phyloP scores from a whole-genome alignment of 148 eudicot genomes.

The Rhododendron williamsianum region DNA sequence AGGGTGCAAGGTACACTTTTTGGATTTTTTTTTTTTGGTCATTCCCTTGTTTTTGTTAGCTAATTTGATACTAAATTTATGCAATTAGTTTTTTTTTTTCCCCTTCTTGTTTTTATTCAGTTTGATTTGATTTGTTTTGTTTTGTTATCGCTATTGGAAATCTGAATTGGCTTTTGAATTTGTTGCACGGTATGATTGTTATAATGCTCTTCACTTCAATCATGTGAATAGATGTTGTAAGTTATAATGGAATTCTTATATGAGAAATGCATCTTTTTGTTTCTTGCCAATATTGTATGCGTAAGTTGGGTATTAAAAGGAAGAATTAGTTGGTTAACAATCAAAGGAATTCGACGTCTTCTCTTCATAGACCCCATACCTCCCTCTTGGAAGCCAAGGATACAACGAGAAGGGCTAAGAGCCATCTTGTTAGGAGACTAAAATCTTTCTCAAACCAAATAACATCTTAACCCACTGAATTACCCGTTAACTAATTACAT shows the following conservation, averaged over 20 bases:
- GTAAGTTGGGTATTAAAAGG: neutral
- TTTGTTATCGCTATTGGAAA: neutral
- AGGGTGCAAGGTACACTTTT: conserved; percentile 58
- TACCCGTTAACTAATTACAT: neutral
- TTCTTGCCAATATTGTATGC: too few species aligned
- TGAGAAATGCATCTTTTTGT: too few species aligned
- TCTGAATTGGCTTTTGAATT: neutral
- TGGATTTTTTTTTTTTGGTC: neutral
- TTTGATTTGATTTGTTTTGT: neutral
- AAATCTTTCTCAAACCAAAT: neutral
- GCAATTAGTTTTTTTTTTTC: neutral
- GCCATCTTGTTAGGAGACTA: neutral
- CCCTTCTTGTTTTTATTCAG: neutral
- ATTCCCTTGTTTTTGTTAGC: neutral
- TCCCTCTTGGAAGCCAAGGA: neutral
- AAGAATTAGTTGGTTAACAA: too few species aligned
- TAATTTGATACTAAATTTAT: neutral
- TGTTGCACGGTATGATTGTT: neutral
- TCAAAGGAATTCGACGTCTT: neutral
- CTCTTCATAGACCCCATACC: neutral
- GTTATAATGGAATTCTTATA: too few species aligned
- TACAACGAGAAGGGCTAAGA: neutral
- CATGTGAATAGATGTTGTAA: neutral
- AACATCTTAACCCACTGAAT: neutral
- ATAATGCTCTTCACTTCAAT: conserved; percentile 5